Conservation (phyloP, 345 rosid species). For the Carallia pectinifolia region DNA sequence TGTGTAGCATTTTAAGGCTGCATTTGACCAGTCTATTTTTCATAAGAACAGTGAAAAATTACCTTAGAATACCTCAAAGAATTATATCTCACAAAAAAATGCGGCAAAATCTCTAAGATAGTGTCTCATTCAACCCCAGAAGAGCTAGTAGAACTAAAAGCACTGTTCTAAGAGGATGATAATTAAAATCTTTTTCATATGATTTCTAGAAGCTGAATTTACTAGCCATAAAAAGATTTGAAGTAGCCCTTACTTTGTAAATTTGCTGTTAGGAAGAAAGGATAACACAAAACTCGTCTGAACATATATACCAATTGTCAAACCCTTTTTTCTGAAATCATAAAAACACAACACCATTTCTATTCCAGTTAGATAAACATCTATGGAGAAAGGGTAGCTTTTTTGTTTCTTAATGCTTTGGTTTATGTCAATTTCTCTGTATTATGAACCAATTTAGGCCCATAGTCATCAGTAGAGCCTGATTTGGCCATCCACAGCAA, state of each 20-base stretch:
- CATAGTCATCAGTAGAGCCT: too few relatives aligned
- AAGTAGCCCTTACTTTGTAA: background rate
- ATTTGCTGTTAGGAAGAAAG: background rate
- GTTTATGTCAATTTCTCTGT: too few relatives aligned
- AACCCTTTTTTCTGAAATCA: too few relatives aligned
- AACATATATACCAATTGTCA: too few relatives aligned
- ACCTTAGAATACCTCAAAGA: background rate
- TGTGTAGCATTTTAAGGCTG: background rate
- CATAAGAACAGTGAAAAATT: background rate
- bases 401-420: too few relatives aligned
- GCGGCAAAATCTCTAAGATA: background rate
- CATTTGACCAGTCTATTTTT: background rate
- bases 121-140: background rate
- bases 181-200: conserved; percentile 1
- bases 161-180: background rate
- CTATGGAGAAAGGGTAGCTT: too few relatives aligned
- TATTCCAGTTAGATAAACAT: too few relatives aligned
- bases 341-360: too few relatives aligned
- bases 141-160: background rate
- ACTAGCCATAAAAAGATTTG: background rate
- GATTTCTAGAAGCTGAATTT: background rate
- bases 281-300: background rate
- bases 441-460: too few relatives aligned
- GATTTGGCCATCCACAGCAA: too few relatives aligned
- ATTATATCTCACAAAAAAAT: background rate